Evolutionary conservation across 108 stramenopile genomes (phyloP).

Genomic region (Tribonema minus): DNA sequence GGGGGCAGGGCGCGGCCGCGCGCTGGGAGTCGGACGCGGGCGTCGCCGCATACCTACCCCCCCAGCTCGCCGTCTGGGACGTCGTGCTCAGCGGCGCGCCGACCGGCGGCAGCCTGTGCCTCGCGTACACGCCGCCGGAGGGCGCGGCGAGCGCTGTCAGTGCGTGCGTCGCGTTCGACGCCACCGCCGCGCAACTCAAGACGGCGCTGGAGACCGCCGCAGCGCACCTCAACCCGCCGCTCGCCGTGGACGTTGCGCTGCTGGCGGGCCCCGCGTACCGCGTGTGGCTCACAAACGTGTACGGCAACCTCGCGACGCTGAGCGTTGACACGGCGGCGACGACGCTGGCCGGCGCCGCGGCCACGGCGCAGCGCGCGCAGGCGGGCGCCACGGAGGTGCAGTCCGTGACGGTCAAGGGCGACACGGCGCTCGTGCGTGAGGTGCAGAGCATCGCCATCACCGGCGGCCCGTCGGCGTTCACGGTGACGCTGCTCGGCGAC

Average conservation of each 20-base stretch:
- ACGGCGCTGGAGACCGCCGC: slow-evolving; percentile 48
- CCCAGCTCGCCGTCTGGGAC: slow-evolving; percentile 62
- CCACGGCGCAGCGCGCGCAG: too few species aligned
- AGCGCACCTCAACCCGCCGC: not conserved
- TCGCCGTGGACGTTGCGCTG: not conserved
- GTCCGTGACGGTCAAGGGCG: slow-evolving; percentile 64
- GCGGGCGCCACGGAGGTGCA: slow-evolving; percentile 70
- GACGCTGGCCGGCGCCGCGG: slow-evolving; percentile 58
- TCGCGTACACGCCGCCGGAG: not conserved
- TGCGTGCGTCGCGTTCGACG: not conserved
- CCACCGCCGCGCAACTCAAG: slow-evolving; percentile 31
- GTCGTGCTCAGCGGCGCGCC: not conserved
- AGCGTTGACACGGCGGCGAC: slow-evolving; percentile 69
- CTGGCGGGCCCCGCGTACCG: not conserved
- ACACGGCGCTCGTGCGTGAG: slow-evolving; percentile 60
- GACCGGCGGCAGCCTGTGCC: not conserved
- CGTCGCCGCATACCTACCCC: slow-evolving; percentile 60
- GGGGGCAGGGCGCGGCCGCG: slow-evolving; percentile 21
- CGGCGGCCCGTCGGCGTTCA: slow-evolving; percentile 7
- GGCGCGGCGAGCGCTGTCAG: not conserved
- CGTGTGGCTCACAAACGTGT: not conserved
- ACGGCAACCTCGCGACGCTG: slow-evolving; percentile 45
- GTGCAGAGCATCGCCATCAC: slow-evolving; percentile 54
- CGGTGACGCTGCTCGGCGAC: slow-evolving; percentile 65
- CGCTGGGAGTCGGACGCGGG: slow-evolving; percentile 53